Percentiles rank a stretch among this genome's conserved stretches.
Conservation (phyloP, 768 basidiomycete species). For the Chlorophyllum brunneum region DNA sequence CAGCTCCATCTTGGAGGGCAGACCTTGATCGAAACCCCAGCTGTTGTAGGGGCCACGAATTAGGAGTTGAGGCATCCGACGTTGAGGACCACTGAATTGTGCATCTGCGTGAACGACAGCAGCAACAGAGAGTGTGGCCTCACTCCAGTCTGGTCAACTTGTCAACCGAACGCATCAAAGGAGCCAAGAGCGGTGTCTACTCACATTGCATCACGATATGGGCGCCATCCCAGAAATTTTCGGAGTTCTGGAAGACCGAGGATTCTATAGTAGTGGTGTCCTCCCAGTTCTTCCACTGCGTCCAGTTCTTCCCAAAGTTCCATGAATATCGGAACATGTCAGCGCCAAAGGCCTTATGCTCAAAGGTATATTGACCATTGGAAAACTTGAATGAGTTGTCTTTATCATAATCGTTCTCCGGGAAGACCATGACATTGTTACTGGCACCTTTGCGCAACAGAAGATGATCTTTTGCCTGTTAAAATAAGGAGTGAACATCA, state of each 20-base stretch:
- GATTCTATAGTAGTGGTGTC: conserved; percentile 61
- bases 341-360: conserved; percentile 81
- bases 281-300: conserved; percentile 78
- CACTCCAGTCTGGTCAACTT: conserved; percentile 66
- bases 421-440: conserved; percentile 85
- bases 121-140: conserved; percentile 53
- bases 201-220: conserved; percentile 89
- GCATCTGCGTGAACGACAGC: conserved; percentile 77
- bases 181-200: conserved; percentile 22
- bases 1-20: conserved; percentile 64
- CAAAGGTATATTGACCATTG: conserved; percentile 67
- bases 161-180: conserved; percentile 1
- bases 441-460: conserved; percentile 74
- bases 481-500: conserved; percentile 10
- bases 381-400: conserved; percentile 50
- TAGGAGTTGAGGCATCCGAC: conserved; percentile 84
- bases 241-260: conserved; percentile 45
- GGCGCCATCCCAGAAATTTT: conserved; percentile 73
- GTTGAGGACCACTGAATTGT: conserved; percentile 47
- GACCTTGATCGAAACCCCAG: conserved; percentile 90
- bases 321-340: conserved; percentile 84
- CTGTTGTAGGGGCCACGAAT: conserved; percentile 87
- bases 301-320: conserved; percentile 85
- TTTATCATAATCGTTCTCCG: conserved; percentile 72
- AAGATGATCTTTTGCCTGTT: conserved; percentile 67